Evolutionary conservation across 2,329 filamentous ascomycete genomes (phyloP), one percentile per base, ranked within the genome.

Genomic region (Curvularia eragrostidis): DNA sequence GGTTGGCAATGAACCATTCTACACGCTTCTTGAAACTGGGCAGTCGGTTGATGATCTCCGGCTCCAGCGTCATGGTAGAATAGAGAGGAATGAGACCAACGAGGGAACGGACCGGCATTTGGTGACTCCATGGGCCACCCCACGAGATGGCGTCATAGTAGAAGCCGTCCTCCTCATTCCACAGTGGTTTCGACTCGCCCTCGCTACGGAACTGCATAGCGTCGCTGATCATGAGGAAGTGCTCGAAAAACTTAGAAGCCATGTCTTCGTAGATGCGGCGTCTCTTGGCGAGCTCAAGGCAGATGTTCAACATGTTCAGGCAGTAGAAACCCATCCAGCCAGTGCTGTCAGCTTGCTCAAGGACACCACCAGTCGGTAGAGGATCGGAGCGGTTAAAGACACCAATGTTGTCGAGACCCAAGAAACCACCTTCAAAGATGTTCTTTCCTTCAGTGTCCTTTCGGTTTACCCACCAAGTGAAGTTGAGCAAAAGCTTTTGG

Each of bases 291-390:
- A 98, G 84, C 79, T 98, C 95, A 12, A 98, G 85, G 13, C 93
- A 89, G 71, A 98, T 98, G 79, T 98, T 98, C 72, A 98, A 84
- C 94, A 98, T 98, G 80, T 88, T 93, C 62, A 98, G 80, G 71
- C 90, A 97, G 81, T 96, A 98, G 77, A 98, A 98, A 9, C 91
- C 94, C 94, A 98, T 98, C 94, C 94, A 98, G 30, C 94, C 94
- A 9, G 94, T 98, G 75, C 93, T 97, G 82, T 98, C 94, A 18
- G 95, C 95, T 80, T 98, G 94, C 78, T 98, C 94, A 8, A 98
- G 85, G 2, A 93, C 89, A 78, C 95, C 94, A 30, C 94, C 94
- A 0, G 95, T 98, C 0, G 94, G 94, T 38, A 98, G 81, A 24
- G 95, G 93, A 76, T 98, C 94, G 0, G 94, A 98, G 44, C 94